Evolutionary conservation across 1,284 basidiomycete genomes (phyloP).

Genomic region (Phellinidium pouzarii): DNA sequence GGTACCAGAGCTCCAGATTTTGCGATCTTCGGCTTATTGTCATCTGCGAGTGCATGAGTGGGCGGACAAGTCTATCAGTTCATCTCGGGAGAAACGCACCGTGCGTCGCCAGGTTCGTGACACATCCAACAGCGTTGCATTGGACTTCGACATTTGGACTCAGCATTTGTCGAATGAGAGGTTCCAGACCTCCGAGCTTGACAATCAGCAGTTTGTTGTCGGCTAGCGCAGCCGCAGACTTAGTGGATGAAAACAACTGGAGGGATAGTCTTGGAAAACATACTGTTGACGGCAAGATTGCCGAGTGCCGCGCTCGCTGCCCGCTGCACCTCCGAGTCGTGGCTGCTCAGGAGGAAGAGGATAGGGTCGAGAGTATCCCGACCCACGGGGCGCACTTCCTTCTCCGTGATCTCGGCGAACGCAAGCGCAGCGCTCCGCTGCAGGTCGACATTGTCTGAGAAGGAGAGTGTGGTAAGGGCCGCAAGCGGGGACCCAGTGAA

Average conservation of each 20-base stretch:
- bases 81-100: conserved; percentile 44
- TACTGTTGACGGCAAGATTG: conserved; percentile 97
- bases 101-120: conserved; percentile 98
- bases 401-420: conserved; percentile 99
- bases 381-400: conserved; percentile 95
- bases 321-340: conserved; percentile 98
- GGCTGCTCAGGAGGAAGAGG: conserved; percentile 93
- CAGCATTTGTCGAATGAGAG: conserved; percentile 97
- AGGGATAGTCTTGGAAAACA: conserved; percentile 29
- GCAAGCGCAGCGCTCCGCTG: conserved; percentile 97
- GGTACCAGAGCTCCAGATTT: conserved; percentile 98
- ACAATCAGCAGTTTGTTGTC: conserved; percentile 99
- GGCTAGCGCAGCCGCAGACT: conserved; percentile 41
- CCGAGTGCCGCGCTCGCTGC: conserved; percentile 98
- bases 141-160: conserved; percentile 99
- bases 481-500: conserved; percentile 89
- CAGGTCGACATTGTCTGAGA: conserved; percentile 98
- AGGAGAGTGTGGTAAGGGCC: conserved; percentile 94
- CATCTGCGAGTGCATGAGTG: conserved; percentile 48
- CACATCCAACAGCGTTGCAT: conserved; percentile 99
- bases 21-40: conserved; percentile 99
- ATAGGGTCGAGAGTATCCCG: conserved; percentile 98
- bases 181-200: conserved; percentile 95
- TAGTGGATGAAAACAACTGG: conserved; percentile 20
- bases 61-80: background rate